Base-by-base conservation (phyloP, 2,329 filamentous ascomycete genomes). In the Fusarium cyanostomum region DNA sequence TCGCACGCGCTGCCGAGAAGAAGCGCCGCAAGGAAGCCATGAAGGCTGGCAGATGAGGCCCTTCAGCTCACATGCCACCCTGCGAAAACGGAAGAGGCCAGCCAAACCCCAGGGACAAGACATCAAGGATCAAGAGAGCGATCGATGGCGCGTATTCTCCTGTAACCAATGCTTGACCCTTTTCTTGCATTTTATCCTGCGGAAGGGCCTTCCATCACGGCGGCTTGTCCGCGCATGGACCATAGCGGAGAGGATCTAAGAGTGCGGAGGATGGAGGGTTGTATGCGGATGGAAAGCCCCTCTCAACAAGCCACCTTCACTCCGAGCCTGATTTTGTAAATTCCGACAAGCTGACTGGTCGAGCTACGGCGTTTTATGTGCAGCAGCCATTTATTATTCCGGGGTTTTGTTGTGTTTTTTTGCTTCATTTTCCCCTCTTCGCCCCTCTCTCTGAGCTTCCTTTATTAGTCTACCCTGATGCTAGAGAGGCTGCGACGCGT, bases 1-100 rank as follows among this genome's bases (percentile, higher is more conserved):
- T 91, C 28, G 79, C 81, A 62, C 78, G 84, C 18, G 82, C 86
- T 0, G 75, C 80, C 2, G 86, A 89, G 63, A 89, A 85, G 80
- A 81, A 87, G 72, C 82, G 81, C 66, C 81, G 88, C 56, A 86
- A 84, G 70, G 80, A 84, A 69, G 84, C 84, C 18, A 83, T 84
- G 79, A 86, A 77, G 82, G 76, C 77, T 9, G 79, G 78, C 21
- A 76, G 77, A 59, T 80, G 72, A 79, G 50, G 51, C 30, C 52
- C 50, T 56, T 38, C 52, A 37, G 37, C 18, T 46, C 30, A 42
- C 31, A 43, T 48, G 39, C 51, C 53, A 53, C 48, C 21, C 57
- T 56, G 52, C 53, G 59, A 59, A 50, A 56, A 45, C 51, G 48
- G 49, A 39, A 46, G 43, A 27, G 16, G 35, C 48, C 37, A 28